Base-by-base conservation (phyloP, 148 eudicot species). In the Vaccinium vitisidaea region DNA sequence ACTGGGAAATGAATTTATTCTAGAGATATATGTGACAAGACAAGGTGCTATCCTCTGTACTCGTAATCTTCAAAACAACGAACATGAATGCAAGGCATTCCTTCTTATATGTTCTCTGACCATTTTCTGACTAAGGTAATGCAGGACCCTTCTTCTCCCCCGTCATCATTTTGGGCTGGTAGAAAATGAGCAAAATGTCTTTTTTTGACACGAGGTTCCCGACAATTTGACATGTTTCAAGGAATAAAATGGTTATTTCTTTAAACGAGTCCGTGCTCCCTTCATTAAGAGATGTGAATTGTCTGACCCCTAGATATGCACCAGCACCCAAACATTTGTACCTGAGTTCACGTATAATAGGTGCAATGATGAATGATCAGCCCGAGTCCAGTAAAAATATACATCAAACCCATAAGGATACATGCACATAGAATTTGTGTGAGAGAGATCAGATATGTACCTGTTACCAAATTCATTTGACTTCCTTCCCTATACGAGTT, bases 391-490 rank as follows among this genome's bases (percentile, higher is more conserved):
- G 61, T 59, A 21, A 61, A 65, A n/a, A 65, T 48, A 65, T 18
- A 50, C 46, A 50, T 50, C 6, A 12, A 70, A 27, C 13, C 77
- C 50, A 69, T 53, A 19, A 50, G 25, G 30, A 65, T 6, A 30
- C 23, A 56, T 16, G 53, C 63, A 73, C 43, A 58, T 2, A 11
- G 14, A 61, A 76, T 6, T 76, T 59, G 18, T 46, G 21, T 4
- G 6, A 55, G 19, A 48, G 11, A 25, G 11, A 43, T 43, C 46
- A 43, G 23, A 74, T 75, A 46, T 49, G 52, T 88, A 90, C 92
- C 90, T 86, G 89, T 76, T 82, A 71, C 87, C 53, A 85, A 89
- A 70, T 67, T 84, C 55, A 81, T 83, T 77, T 86, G 92, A 74
- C 75, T 81, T 10, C 86, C 84, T 80, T 86, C 89, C 88, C 92